Conservation (phyloP, 306 rosid species). For the Quercus aquifolioides region DNA sequence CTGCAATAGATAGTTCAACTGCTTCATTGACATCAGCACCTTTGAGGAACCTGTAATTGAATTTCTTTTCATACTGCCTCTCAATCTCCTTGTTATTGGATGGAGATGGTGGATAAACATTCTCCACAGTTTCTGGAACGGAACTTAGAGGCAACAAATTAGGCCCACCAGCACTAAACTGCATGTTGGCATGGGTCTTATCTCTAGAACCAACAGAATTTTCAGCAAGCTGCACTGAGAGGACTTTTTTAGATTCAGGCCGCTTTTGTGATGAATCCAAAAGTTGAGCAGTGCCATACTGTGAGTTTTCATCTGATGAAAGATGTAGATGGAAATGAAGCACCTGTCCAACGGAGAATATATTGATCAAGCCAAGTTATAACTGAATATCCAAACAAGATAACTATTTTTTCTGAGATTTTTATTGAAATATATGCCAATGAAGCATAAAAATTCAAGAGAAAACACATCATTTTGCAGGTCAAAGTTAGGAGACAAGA, state of each 20-base stretch:
- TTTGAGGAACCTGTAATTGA: slow-evolving; percentile 26
- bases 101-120: slow-evolving; percentile 26
- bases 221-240: slow-evolving; percentile 33
- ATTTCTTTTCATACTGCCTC: slow-evolving; percentile 30
- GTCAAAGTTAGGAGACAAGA: background rate
- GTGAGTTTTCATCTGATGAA: slow-evolving; percentile 54
- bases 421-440: background rate
- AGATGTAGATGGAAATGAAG: slow-evolving; percentile 62
- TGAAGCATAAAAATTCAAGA: too few species aligned
- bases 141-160: slow-evolving; percentile 21
- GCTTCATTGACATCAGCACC: slow-evolving; percentile 49
- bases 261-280: slow-evolving; percentile 37
- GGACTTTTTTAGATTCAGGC: slow-evolving; percentile 27
- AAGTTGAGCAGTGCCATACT: slow-evolving; percentile 37
- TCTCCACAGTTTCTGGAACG: slow-evolving; percentile 26
- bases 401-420: background rate
- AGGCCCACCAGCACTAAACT: slow-evolving; percentile 23
- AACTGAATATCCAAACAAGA: background rate
- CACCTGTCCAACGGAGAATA: slow-evolving; percentile 43
- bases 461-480: background rate
- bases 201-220: slow-evolving; percentile 30
- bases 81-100: slow-evolving; percentile 30
- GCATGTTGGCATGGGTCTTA: slow-evolving; percentile 21
- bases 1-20: slow-evolving; percentile 71
- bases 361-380: slow-evolving; percentile 12